Percentiles rank a stretch among this genome's conserved stretches.
Conservation (phyloP, 805 yeast genomes). For the Candida coquimbonensis region DNA sequence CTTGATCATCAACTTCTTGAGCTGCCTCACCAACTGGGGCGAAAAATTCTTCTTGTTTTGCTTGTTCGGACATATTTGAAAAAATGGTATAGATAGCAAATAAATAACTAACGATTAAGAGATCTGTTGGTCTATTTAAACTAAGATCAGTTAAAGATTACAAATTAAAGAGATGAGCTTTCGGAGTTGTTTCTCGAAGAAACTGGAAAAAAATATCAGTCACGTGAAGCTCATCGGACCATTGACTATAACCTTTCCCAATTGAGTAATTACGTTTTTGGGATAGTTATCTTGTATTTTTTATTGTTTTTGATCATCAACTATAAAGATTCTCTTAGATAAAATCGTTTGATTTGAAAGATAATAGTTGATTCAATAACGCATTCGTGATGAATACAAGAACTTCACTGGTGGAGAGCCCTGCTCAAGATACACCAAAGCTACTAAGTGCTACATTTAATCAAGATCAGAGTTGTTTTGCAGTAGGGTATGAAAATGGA, state of each 20-base stretch:
- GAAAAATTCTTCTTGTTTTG: conserved; percentile 37
- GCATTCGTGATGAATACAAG: conserved; percentile 17
- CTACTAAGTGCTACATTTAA: conserved; percentile 43
- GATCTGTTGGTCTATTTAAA: neutral
- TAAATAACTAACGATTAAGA: too few species aligned
- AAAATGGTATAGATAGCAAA: neutral
- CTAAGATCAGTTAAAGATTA: neutral
- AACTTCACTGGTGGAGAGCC: conserved; percentile 14
- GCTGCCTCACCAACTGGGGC: conserved; percentile 57
- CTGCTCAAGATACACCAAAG: conserved; percentile 3
- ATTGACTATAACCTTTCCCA: neutral
- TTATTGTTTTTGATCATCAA: too few species aligned
- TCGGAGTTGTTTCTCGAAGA: conserved; percentile 3
- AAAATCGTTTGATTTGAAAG: neutral
- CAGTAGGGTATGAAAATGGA: conserved; percentile 74
- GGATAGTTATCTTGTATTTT: neutral
- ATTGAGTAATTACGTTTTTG: neutral
- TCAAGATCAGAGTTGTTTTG: conserved; percentile 87
- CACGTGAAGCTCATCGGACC: neutral
- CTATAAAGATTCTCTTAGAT: neutral
- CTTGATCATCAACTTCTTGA: conserved; percentile 38
- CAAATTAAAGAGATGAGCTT: neutral
- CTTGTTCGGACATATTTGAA: conserved; percentile 5
- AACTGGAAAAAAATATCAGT: neutral
- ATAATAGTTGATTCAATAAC: too few species aligned